Evolutionary conservation across 2,329 filamentous ascomycete species (phyloP), one percentile per base, ranked within the genome.

Genomic region (Curvularia sp.): DNA sequence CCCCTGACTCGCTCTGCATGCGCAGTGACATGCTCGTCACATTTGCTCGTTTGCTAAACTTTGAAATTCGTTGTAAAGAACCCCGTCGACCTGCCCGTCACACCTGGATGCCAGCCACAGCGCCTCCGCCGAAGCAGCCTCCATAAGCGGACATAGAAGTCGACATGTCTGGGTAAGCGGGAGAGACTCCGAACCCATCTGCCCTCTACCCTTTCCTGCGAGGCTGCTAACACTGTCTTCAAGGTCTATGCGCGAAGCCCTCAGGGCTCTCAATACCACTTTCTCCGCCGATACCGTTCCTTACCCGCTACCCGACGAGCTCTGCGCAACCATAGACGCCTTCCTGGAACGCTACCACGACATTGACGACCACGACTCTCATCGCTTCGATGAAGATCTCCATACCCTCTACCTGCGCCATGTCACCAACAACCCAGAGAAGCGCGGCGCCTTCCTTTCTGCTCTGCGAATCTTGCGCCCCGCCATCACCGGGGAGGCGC

Each of bases 381-480:
- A 91, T 64, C 86, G 88, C 57, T 82, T 93, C 50, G 87, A 92
- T 61, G 89, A 92, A 41, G 90, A 93, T 67, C 82, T 95, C 7
- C 79, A 89, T 41, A 77, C 82, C 24, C 83, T 91, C 53, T 92
- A 89, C 78, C 82, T 88, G 57, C 87, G 85, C 69, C 81, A 86
- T 63, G 85, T 93, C 58, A 81, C 82, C 24, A 83, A 83, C 33
- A 81, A 82, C 24, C 79, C 85, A 2, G 75, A 83, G 50, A 85
- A 86, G 65, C 84, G 86, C 71, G 86, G 85, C 8, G 79, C 86
- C n/a, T 95, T 93, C 76, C 81, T 93, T 18, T 83, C 84, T 49
- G 83, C 91, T 46, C 78, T 94, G 55, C 84, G 86, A 47, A 83
- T 83, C 41, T 79, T 94, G 35, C 83, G 87, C 24, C 86, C 89